Evolutionary conservation across 306 rosid genomes (phyloP), one percentile per base, ranked within the genome.

Genomic region (Heteromeles arbutifolia): DNA sequence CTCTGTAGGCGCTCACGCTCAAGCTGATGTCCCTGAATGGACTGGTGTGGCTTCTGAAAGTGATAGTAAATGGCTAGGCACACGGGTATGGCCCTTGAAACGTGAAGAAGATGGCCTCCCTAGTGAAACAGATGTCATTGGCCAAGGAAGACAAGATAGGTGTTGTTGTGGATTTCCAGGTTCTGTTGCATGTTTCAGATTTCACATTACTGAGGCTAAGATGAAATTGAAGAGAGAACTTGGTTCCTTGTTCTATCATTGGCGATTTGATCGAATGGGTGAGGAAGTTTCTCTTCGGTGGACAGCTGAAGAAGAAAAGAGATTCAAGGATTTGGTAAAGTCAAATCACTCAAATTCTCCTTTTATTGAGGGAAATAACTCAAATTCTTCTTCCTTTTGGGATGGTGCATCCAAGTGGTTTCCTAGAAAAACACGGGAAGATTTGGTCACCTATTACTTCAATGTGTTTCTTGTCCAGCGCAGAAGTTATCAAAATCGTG

Each of bases 251-350:
- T 92, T 92, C 83, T 92, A 80, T 79, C 84, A 17, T 21, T 95
- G 96, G 96, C 82, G 86, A 78, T 89, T 95, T 72, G 77, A 89
- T 84, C 75, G 69, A 4, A 95, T 89, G 97, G 97, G 97, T 3
- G 99, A 95, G 85, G 97, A 89, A 70, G 86, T 90, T 85, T 90
- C 90, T 7, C 97, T 95, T 81, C 88, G 74, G 63, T 95, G 99
- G 99, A 89, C 92, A 18, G 10, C 75, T 54, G 90, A 69, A 44
- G 97, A 92, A 67, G 97, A 92, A 77, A 84, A 80, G 79, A 87
- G 77, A 82, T 92, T 90, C 74, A 87, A 85, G 86, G 83, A 85
- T 78, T 70, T 87, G 67, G 83, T 92, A 81, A 84, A 32, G 61
- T 78, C 80, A 65, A 50, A 50, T 50, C 54, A 50, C 54, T 50